Evolutionary conservation across 2,329 filamentous ascomycete genomes (phyloP), one percentile per base, ranked within the genome.

Genomic region (Davidsoniella neocaledoniae): DNA sequence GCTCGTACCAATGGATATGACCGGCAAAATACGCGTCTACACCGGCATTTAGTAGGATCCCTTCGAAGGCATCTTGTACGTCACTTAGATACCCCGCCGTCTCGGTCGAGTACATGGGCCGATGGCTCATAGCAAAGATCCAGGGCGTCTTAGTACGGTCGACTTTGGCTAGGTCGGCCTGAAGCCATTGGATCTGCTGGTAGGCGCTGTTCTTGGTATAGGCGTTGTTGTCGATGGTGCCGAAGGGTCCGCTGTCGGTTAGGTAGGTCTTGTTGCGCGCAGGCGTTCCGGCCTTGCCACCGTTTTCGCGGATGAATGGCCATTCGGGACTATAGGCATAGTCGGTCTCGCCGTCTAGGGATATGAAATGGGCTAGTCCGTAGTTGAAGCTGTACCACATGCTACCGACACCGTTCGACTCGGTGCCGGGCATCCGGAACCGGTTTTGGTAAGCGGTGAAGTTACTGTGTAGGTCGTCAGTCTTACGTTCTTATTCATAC

Each of bases 321-420:
- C 58, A 69, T 45, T 67, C 63, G 6, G 70, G 70, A 53, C 63
- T 67, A 57, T 69, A 61, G 43, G 68, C 63, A 54, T 66, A 72
- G 57, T 73, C 70, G 37, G 70, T 73, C 57, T 73, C 70, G 16
- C 62, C 64, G 45, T 72, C 62, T 25, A 73, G 58, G 16, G 65
- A 60, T 54, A 73, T 59, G 52, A 73, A 73, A 56, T 73, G 70
- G 2, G 67, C 70, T n/a, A 72, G 60, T 21, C 70, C 70, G 54
- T 73, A 72, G 61, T 73, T 69, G 55, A 72, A 73, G 1, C 67
- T 71, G 59, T 73, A 73, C 70, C 70, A 73, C 56, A 72, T 69
- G 63, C 72, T 73, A 48, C 67, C 62, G 8, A 71, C 67, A 33
- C 70, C 70, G 3, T 66, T 66, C 8, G 62, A 63, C 55, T 72